Base-by-base conservation (phyloP, 192 early-diverging fungal genomes). In the Dimargaris verticillata region DNA sequence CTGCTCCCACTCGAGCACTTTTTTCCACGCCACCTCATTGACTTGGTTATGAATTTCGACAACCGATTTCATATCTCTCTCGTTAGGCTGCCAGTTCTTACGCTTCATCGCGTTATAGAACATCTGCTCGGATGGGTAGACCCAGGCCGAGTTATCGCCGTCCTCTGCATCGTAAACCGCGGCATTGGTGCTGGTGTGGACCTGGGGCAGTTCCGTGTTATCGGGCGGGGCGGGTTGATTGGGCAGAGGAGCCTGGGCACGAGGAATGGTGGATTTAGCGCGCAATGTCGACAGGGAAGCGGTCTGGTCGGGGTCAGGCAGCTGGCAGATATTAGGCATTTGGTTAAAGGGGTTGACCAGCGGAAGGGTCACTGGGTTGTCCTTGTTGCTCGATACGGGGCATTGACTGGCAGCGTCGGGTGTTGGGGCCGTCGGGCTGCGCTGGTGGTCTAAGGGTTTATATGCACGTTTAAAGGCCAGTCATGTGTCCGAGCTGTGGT, bases 51-150 rank as follows among this genome's bases (percentile, higher is more conserved):
- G 93, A 47, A 95, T 95, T 1, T 89, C 88, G 4, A 95, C 87
- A 5, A 95, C 85, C 10, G 86, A 77, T n/a, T 74, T 65, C 87
- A 95, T 92, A 67, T 95, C 93, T 18, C 72, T 54, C 60, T 89
- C 89, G 2, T 78, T 61, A 0, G 93, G 83, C 53, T 79, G 63
- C 89, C 89, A 92, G 68, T 86, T 88, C 63, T 95, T 95, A 66
- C 93, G 82, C 64, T 78, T 83, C 87, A 95, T 91, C 0, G 93
- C 93, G 59, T 95, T 95, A 74, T 87, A 95, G 57, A 95, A 95
- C 87, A 89, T 89, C 71, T 92, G 89, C 67, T 93, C 88, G 22
- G 87, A 89, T 10, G 93, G 93, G 62, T 95, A 95, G 12, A 93
- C 72, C 93, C 93, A 93, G 17, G 22, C 38, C 6, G 33, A 43